phyloP scores from a whole-genome alignment of 1,139 yeast species.

The Kurtzmaniella quercitrusa region DNA sequence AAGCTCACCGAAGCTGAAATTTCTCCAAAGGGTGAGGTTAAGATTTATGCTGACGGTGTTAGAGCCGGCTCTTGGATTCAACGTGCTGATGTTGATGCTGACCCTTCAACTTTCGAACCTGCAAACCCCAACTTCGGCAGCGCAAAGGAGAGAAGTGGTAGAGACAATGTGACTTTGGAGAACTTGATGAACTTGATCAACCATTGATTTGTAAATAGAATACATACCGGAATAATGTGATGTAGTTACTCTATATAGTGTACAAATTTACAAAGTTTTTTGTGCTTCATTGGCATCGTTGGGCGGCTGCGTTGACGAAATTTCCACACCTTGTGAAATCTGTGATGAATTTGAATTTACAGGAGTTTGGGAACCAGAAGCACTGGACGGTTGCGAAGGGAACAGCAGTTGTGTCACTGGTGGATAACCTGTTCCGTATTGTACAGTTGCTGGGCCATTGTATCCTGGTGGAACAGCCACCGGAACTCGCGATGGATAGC shows the following conservation, averaged over 20 bases:
- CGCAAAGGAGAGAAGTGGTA: constrained; percentile 32
- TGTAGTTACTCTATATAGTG: neutral
- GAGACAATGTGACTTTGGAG: constrained; percentile 30
- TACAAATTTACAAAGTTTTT: neutral
- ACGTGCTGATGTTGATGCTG: constrained; percentile 17
- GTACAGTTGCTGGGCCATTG: neutral
- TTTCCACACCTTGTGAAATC: too few relatives aligned
- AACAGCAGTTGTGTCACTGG: neutral
- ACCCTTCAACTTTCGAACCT: constrained; percentile 24
- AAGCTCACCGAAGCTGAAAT: constrained; percentile 39
- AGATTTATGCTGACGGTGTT: constrained; percentile 39
- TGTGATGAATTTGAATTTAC: too few relatives aligned
- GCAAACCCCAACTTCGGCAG: constrained; percentile 30
- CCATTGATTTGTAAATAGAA: constrained; percentile 11
- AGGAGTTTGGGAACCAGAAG: too few relatives aligned
- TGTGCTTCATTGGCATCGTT: neutral
- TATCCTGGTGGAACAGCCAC: constrained; percentile 2
- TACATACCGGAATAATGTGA: too few relatives aligned
- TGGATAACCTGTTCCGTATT: neutral
- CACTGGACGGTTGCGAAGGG: too few relatives aligned
- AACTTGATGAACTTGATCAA: constrained; percentile 30
- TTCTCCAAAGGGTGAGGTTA: constrained; percentile 33
- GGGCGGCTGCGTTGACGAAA: too few relatives aligned
- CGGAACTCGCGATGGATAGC: constrained; percentile 1
- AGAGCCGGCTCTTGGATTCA: constrained; percentile 42